Conservation (phyloP, 306 rosid genomes). For the Ammopiptanthus mongolicus region DNA sequence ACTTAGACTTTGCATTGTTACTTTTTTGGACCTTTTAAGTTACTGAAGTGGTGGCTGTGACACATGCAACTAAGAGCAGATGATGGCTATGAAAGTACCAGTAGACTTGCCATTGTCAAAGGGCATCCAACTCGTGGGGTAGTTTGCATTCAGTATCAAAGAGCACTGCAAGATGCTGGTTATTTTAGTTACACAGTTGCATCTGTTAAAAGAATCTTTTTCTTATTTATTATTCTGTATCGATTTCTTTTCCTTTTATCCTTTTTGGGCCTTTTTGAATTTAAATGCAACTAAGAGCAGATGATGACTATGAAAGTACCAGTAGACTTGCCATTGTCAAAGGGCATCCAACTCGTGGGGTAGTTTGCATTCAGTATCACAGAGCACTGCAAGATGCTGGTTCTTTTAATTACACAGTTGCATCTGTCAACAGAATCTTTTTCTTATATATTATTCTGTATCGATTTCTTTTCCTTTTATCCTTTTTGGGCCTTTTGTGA, state of each 20-base stretch:
- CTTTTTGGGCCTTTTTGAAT: not conserved
- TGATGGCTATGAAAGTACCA: not conserved
- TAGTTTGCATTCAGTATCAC: not conserved
- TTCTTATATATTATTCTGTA: not conserved
- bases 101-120: not conserved
- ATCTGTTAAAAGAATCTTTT: not conserved
- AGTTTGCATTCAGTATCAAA: not conserved
- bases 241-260: not conserved
- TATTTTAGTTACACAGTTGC: not conserved
- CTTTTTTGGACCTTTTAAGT: not conserved
- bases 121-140: not conserved
- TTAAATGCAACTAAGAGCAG: not conserved
- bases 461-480: not conserved
- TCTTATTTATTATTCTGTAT: not conserved
- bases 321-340: not conserved
- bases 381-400: not conserved
- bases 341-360: not conserved
- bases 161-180: slow-evolving; percentile 2
- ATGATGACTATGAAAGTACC: not conserved
- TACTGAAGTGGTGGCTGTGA: not conserved
- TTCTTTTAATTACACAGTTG: not conserved
- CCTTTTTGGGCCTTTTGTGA: not conserved
- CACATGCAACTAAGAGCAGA: not conserved
- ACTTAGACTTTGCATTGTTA: not conserved
- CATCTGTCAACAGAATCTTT: not conserved